Base-by-base conservation (phyloP, 2,329 filamentous ascomycete genomes). In the Chaetomium globosum region DNA sequence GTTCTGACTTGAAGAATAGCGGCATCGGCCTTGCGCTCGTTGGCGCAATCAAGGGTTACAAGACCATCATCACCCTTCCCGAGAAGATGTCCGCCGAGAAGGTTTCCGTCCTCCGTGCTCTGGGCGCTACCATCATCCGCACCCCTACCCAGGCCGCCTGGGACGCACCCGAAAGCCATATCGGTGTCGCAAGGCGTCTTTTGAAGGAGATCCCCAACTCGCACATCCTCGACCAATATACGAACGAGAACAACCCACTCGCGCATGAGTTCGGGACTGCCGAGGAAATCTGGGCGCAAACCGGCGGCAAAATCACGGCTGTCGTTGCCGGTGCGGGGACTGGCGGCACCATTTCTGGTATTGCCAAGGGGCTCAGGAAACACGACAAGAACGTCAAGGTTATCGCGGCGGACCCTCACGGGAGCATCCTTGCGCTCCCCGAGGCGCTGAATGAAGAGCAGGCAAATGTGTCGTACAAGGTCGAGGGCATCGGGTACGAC, bases 1-100 rank as follows among this genome's bases (percentile, higher is more conserved):
- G 39, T 64, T 61, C 73, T 79, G 67, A 79, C 71, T 13, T 68
- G n/a, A 43, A 2, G 16, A 48, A 2, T 61, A 84, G 82, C 65
- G 95, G 95, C 71, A 99, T 99, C 71, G 95, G 95, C 26, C 84
- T 99, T 49, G 95, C 95, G 31, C 87, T 99, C 39, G 94, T 98
- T 21, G 94, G 87, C 65, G 95, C 95, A 19, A 91, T 99, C 74
- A 98, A 97, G 82, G 94, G 93, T 71, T 99, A 98, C 84, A 94
- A 94, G 80, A 96, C 93, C 49, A 98, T 99, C 80, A 99, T 99
- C 78, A 99, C 95, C 12, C 87, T 99, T 54, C 95, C 95, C 59
- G 95, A 99, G 81, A 99, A 99, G 84, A 99, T 99, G 95, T 97
- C 93, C 1, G 91, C 93, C 56, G 95, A 99, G 80, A 99, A 99